These are phyloP conservation scores for Leucosporidium scottii DNA, from an alignment of 768 basidiomycete species.

Conservation along the genomic window DNA sequence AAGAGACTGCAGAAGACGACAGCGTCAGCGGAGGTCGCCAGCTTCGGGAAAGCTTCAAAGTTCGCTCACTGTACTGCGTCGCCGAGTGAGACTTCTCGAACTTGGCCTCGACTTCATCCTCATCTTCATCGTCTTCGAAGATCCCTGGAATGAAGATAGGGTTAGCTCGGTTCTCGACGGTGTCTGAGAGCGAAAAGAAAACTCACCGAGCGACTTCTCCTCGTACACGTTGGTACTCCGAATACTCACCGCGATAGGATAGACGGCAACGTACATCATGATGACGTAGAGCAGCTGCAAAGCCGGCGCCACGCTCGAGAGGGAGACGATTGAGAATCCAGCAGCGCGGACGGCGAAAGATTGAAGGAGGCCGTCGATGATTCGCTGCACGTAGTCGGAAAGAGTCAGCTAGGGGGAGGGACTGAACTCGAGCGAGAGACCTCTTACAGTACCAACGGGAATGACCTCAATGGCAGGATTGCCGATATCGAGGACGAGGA, in stretches of 20 bases:
- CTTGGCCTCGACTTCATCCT: slow-evolving; percentile 28
- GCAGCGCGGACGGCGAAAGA: slow-evolving; percentile 71
- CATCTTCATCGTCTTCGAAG: slow-evolving; percentile 26
- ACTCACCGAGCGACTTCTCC: slow-evolving; percentile 48
- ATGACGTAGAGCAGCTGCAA: slow-evolving; percentile 78
- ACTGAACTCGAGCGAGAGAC: neutral
- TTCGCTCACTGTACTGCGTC: slow-evolving; percentile 27
- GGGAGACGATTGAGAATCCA: slow-evolving; percentile 70
- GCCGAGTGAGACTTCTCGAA: slow-evolving; percentile 31
- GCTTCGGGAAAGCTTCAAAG: no score
- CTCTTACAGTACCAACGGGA: slow-evolving; percentile 52
- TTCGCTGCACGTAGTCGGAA: slow-evolving; percentile 42
- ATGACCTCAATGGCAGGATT: slow-evolving; percentile 62
- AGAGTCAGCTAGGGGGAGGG: neutral
- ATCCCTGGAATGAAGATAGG: neutral
- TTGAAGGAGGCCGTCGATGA: slow-evolving; percentile 71
- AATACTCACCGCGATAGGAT: slow-evolving; percentile 52
- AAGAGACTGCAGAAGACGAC: slow-evolving; percentile 1
- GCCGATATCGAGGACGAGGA: slow-evolving; percentile 80
- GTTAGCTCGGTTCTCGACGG: neutral
- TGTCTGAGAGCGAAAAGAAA: neutral
- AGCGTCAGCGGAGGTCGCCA: no score
- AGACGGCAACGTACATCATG: slow-evolving; percentile 63
- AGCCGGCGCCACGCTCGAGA: slow-evolving; percentile 73
- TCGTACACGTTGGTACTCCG: slow-evolving; percentile 73